Conservation (phyloP, 2,329 filamentous ascomycete genomes). For the Podosphaera xanthii region DNA sequence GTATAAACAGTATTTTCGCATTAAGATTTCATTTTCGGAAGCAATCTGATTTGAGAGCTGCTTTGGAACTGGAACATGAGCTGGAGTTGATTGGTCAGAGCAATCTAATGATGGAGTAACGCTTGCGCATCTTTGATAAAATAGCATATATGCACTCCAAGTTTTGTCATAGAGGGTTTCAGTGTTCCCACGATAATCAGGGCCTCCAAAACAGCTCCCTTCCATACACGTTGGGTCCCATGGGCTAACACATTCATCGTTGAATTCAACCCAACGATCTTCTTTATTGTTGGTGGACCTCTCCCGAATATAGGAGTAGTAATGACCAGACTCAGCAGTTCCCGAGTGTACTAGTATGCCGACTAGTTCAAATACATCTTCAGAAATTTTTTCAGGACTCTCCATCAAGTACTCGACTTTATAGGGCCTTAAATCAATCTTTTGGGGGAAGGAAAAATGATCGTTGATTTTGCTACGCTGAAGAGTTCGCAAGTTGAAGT, state of each 20-base stretch:
- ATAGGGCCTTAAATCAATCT: conserved; percentile 73
- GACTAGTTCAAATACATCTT: conserved; percentile 81
- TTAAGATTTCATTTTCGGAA: conserved; percentile 46
- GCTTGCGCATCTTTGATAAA: conserved; percentile 65
- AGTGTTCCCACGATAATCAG: conserved; percentile 28
- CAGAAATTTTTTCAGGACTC: conserved; percentile 26
- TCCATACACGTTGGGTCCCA: conserved; percentile 59
- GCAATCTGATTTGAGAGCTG: conserved; percentile 36
- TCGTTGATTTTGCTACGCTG: conserved; percentile 88
- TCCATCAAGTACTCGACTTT: conserved; percentile 66
- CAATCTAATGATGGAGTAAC: conserved; percentile 28
- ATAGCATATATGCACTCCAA: conserved; percentile 91
- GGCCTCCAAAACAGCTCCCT: conserved; percentile 57
- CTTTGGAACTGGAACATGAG: conserved; percentile 23
- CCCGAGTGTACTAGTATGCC: conserved; percentile 85
- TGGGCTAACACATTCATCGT: conserved; percentile 58
- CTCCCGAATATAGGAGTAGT: conserved; percentile 87
- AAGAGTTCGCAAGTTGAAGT: conserved; percentile 56
- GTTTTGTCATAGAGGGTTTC: conserved; percentile 37
- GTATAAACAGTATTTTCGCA: conserved; percentile 59
- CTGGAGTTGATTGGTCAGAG: conserved; percentile 18
- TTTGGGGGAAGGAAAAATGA: conserved; percentile 65
- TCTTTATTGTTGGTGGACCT: conserved; percentile 30
- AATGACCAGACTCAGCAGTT: conserved; percentile 83
- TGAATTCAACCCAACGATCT: conserved; percentile 67